Evolutionary conservation across 164 flowering plant species (phyloP).

Genomic region (Euptelea pleiosperma): DNA sequence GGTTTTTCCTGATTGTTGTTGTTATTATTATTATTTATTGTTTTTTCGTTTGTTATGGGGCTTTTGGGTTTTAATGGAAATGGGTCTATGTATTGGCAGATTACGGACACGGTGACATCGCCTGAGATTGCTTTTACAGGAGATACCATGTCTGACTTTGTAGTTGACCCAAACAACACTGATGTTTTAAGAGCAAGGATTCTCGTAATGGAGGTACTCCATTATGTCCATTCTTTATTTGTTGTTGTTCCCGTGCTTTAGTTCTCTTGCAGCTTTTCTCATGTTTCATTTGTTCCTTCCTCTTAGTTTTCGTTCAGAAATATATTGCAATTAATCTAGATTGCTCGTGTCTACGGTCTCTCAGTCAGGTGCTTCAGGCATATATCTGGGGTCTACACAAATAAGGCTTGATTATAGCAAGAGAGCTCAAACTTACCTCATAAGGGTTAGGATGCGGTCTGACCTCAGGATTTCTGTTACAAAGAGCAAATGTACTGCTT

Average conservation of each 20-base stretch:
- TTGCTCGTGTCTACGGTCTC: too few species aligned
- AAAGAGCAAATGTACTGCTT: too few species aligned
- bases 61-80: conserved; percentile 1
- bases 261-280: neutral
- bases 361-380: too few species aligned
- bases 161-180: conserved; percentile 45
- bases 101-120: conserved; percentile 57
- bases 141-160: conserved; percentile 89
- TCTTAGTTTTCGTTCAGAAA: too few species aligned
- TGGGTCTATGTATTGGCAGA: conserved; percentile 40
- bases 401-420: too few species aligned
- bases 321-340: too few species aligned
- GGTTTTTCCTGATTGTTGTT: neutral
- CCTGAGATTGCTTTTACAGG: conserved; percentile 98
- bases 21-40: neutral
- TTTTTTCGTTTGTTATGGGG: neutral
- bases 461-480: too few species aligned
- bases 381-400: too few species aligned
- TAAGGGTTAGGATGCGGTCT: too few species aligned
- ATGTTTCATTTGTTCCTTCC: neutral
- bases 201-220: conserved; percentile 82
- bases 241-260: too few species aligned
- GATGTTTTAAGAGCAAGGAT: conserved; percentile 73
- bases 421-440: too few species aligned
- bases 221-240: neutral